Evolutionary conservation across 805 yeast species (phyloP), one percentile per base, ranked within the genome.

Genomic region (Ogataea nitratoaversa): DNA sequence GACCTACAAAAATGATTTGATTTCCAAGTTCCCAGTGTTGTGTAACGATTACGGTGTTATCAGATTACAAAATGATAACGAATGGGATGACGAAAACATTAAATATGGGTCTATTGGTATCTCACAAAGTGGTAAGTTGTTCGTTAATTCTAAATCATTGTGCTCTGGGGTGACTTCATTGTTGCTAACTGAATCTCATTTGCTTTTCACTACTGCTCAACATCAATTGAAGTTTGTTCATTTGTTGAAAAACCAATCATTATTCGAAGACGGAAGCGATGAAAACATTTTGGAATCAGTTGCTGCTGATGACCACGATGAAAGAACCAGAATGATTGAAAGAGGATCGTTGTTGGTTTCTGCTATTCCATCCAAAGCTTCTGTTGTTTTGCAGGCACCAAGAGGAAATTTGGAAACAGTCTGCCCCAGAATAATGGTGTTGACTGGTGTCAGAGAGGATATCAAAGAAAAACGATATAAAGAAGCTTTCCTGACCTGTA

Each of bases 321-420:
- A 91, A 65, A 78, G 97, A 63, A 73, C 83, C 13, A 78, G 99
- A 53, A 78, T 82, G 43, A 82, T 93, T 39, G 99, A 93, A 63
- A 74, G 96, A 49, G 98, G 99, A 1, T 88, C 97, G 0, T 52
- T 84, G n/a, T 63, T 93, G 35, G 87, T 91, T 0, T 70, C 89
- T 30, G 78, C 78, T 2, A 82, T 89, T 54, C 96, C 97, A 1
- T 78, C 91, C 0, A 83, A 78, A 40, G 80, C 89, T 41, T 74
- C 90, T 1, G 89, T 95, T 16, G 79, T 87, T 4, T 68, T 93
- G 38, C 96, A 93, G 61, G 96, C 96, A 4, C 95, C 95, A 43
- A 76, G 99, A 59, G 99, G 99, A 46, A 93, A 93, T 55, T 67
- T 93, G 50, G 99, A 93, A 62, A 89, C 98, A 0, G 84, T 93